Evolutionary conservation across 2,329 filamentous ascomycete genomes (phyloP).

Genomic region (Claviceps sp.): DNA sequence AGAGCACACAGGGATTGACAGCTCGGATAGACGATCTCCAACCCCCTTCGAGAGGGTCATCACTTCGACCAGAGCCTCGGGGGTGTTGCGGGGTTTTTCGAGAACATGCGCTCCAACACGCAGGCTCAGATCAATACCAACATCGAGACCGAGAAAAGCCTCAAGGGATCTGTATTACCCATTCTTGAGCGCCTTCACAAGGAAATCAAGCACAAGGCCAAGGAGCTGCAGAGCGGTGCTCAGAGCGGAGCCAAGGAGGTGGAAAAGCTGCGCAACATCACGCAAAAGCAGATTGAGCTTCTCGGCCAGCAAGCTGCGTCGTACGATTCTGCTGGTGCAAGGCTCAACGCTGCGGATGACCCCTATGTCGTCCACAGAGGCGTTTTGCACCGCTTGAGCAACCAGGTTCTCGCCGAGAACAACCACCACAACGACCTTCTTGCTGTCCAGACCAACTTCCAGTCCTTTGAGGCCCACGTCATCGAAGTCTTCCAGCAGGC

Average conservation of each 20-base stretch:
- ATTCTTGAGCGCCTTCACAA: slow-evolving; percentile 83
- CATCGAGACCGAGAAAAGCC: slow-evolving; percentile 76
- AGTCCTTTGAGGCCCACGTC: slow-evolving; percentile 75
- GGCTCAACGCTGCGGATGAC: slow-evolving; percentile 59
- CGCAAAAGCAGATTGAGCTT: slow-evolving; percentile 93
- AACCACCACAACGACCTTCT: slow-evolving; percentile 88
- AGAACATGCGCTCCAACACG: slow-evolving; percentile 87
- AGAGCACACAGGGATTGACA: background rate
- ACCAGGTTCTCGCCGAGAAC: slow-evolving; percentile 90
- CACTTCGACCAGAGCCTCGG: slow-evolving; percentile 89
- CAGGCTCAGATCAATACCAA: slow-evolving; percentile 84
- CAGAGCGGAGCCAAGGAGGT: slow-evolving; percentile 80
- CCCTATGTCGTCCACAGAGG: slow-evolving; percentile 79
- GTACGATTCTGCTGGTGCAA: slow-evolving; percentile 64
- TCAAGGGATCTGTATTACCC: slow-evolving; percentile 76
- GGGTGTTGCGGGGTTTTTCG: slow-evolving; percentile 79
- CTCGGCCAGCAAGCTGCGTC: slow-evolving; percentile 73
- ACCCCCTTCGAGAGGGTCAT: slow-evolving; percentile 75
- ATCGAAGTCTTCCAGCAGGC: slow-evolving; percentile 70
- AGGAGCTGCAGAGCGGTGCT: slow-evolving; percentile 72
- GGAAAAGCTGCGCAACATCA: slow-evolving; percentile 71
- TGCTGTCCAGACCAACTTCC: slow-evolving; percentile 80
- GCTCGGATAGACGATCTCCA: slow-evolving; percentile 56
- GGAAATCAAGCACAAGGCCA: slow-evolving; percentile 93
- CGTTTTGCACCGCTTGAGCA: slow-evolving; percentile 71